Conservation (phyloP, 139 green algal genomes). For the Bryopsis sp. region DNA sequence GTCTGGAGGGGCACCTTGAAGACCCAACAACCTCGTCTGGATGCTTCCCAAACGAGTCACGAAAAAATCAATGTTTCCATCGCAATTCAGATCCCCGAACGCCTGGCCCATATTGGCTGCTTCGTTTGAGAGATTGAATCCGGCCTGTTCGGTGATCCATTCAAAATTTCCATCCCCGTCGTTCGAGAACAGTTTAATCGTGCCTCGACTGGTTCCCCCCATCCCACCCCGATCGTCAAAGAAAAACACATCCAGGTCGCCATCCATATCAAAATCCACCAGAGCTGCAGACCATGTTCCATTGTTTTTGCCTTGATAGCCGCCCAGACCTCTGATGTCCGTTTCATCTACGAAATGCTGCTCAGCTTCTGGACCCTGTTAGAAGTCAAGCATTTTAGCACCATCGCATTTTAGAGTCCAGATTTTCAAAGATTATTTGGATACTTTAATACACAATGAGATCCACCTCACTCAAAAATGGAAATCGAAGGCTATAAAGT, state of each 20-base stretch:
- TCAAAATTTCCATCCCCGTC: background rate
- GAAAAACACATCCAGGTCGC: background rate
- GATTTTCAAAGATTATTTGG: too few species aligned
- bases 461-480: too few species aligned
- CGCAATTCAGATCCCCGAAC: background rate
- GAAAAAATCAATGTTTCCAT: background rate
- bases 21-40: background rate
- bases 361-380: background rate
- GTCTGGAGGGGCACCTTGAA: background rate
- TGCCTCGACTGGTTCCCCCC: background rate
- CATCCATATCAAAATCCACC: background rate
- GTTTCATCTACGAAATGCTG: background rate
- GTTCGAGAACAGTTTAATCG: background rate
- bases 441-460: too few species aligned
- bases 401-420: too few species aligned
- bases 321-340: background rate
- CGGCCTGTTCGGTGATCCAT: too few species aligned
- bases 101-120: background rate
- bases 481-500: too few species aligned
- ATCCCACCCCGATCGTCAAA: background rate
- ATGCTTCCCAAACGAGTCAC: background rate
- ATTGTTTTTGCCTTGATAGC: background rate
- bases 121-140: background rate
- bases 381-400: too few species aligned
- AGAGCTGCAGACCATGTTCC: background rate